phyloP scores from a whole-genome alignment of 1,284 basidiomycete species.

The Marasmius tenuissimus region DNA sequence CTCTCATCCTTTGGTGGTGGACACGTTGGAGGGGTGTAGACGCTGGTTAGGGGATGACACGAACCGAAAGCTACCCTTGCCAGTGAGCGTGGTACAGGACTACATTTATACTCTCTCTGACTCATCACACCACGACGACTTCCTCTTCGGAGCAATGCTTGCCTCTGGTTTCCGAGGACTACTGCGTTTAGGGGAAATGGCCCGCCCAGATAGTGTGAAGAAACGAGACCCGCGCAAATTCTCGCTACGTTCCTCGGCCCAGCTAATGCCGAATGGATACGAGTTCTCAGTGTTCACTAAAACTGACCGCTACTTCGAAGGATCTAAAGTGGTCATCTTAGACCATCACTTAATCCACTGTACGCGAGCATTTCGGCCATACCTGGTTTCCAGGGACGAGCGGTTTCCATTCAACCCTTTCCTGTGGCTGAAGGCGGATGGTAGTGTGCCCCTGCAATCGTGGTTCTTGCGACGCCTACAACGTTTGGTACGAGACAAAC shows the following conservation, averaged over 20 bases:
- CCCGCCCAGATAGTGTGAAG: not conserved
- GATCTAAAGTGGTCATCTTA: not conserved
- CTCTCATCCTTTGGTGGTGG: no score
- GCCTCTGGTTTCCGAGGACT: not conserved
- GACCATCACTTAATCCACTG: not conserved
- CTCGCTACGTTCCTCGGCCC: not conserved
- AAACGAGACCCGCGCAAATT: not conserved
- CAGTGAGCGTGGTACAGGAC: not conserved
- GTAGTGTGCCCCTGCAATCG: constrained; percentile 13
- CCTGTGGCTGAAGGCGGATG: constrained; percentile 15
- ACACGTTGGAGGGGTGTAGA: constrained; percentile 12
- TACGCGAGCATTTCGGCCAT: not conserved
- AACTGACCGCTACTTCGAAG: not conserved
- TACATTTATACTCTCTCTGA: not conserved
- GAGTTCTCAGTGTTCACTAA: not conserved
- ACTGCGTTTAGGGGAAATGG: constrained; percentile 1
- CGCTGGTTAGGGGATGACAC: not conserved
- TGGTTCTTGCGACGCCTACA: constrained; percentile 21
- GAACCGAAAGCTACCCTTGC: constrained; percentile 7
- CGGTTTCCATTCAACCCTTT: constrained; percentile 10
- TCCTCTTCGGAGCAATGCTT: constrained; percentile 5
- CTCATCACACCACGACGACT: constrained; percentile 7
- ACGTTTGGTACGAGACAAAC: no score
- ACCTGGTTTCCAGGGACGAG: constrained; percentile 11
- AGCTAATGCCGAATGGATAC: not conserved